phyloP scores from a whole-genome alignment of 2,329 filamentous ascomycete species.

The Botrytis pseudocinerea region DNA sequence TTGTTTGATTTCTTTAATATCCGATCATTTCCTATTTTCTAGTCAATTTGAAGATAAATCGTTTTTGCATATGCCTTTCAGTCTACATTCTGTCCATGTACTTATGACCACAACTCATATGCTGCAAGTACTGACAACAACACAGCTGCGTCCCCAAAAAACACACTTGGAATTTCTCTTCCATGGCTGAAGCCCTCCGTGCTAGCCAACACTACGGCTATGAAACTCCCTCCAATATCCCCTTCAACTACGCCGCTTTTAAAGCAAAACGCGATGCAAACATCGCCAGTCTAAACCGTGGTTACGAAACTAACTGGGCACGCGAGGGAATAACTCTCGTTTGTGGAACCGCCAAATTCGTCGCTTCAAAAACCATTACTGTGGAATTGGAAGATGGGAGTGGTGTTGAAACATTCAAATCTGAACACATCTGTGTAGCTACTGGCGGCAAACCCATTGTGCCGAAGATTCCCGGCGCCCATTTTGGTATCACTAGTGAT shows the following conservation, averaged over 20 bases:
- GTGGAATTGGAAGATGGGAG: constrained; percentile 46
- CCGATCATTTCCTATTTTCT: not conserved
- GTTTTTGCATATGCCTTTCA: not conserved
- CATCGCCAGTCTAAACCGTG: constrained; percentile 48
- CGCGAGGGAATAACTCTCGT: constrained; percentile 52
- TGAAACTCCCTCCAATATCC: constrained; percentile 46
- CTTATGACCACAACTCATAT: not conserved
- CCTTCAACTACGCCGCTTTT: constrained; percentile 49
- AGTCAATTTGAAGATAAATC: not conserved
- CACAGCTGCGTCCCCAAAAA: constrained; percentile 53
- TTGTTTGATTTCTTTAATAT: not conserved
- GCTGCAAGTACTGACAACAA: not conserved
- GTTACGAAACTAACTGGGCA: constrained; percentile 52
- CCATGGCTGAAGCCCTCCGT: constrained; percentile 49
- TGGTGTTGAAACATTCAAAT: constrained; percentile 44
- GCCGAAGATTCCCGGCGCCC: constrained; percentile 45
- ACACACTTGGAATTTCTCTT: constrained; percentile 54
- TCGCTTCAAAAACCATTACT: constrained; percentile 47
- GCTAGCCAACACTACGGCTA: constrained; percentile 50
- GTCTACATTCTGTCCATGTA: not conserved
- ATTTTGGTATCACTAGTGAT: constrained; percentile 53
- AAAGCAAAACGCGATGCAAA: constrained; percentile 49
- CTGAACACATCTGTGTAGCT: constrained; percentile 50
- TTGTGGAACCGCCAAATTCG: constrained; percentile 50
- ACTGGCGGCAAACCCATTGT: constrained; percentile 49